Evolutionary conservation across 192 early-diverging fungal species (phyloP), one percentile per base, ranked within the genome.

Genomic region (Coemansia sp.): DNA sequence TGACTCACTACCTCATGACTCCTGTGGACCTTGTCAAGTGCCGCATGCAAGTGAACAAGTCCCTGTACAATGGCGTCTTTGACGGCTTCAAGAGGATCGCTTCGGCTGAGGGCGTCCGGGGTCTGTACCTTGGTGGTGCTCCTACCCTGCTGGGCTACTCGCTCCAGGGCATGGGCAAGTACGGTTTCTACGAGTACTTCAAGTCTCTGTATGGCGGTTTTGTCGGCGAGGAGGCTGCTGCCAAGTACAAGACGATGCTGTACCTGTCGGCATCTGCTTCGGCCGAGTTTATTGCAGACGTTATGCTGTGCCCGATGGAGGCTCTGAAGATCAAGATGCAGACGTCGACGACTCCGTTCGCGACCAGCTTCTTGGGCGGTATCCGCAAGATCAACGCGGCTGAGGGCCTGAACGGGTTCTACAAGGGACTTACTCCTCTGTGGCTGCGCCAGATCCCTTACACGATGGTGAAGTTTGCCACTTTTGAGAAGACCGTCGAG

Each of bases 151-250:
- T 93, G 41, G 94, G 94, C 19, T 95, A 95, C 85, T 93, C 90
- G 48, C 67, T 89, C 58, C 93, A 95, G 82, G 93, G 93, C 70
- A 82, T 87, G 70, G 87, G 90, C 85, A 96, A 96, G 84, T 96
- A 93, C 80, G 94, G 94, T 27, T 88, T 93, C 59, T 94, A 95
- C 84, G 94, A 96, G 81, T 74, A 90, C 68, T 96, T 94, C 87
- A 96, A 96, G 83, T 87, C 91, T 79, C 76, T 83, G 65, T 93
- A 90, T 68, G 71, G 85, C 55, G 73, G 78, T 41, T 9, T 86
- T 9, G 89, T 78, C 41, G 90, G 90, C 66, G 89, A 89, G 61
- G 86, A 94, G 84, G 77, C 76, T 72, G 88, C 93, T 12, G 73
- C 84, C 32, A 88, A 92, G 77, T 90, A 94, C 86, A 87, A 90